A percentile compares a stretch with the other conserved stretches of the same genome.
These are phyloP conservation scores for Lasiosphaeria hispida DNA, from an alignment of 495 filamentous ascomycete species.

Conservation along the genomic window DNA sequence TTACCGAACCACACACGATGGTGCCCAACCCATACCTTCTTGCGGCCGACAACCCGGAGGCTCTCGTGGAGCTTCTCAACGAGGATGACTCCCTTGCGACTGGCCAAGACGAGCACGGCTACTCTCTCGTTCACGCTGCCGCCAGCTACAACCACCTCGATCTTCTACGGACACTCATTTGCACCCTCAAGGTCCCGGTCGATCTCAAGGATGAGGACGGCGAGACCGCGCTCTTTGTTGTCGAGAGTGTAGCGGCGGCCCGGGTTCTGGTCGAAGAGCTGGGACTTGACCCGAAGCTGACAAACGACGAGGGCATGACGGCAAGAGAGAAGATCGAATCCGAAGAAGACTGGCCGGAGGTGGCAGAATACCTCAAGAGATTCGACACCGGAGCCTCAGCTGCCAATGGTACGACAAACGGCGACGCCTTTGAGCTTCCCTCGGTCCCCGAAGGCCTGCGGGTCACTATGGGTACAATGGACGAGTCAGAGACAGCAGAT, in stretches of 20 bases:
- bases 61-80: constrained; percentile 64
- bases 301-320: constrained; percentile 64
- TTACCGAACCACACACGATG: constrained; percentile 26
- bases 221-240: constrained; percentile 86
- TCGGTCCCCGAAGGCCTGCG: constrained; percentile 65
- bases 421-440: constrained; percentile 28
- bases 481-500: constrained; percentile 56
- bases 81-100: constrained; percentile 65
- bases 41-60: constrained; percentile 69
- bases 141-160: constrained; percentile 83
- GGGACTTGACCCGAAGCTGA: constrained; percentile 59
- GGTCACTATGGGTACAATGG: constrained; percentile 65
- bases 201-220: constrained; percentile 84
- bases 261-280: constrained; percentile 78
- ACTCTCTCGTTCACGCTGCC: constrained; percentile 89
- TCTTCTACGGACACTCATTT: constrained; percentile 74
- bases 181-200: constrained; percentile 70
- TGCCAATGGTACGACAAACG: constrained; percentile 24
- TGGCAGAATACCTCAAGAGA: constrained; percentile 64
- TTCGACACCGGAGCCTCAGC: constrained; percentile 40
- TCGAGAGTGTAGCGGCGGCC: constrained; percentile 74
- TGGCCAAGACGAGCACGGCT: constrained; percentile 75
- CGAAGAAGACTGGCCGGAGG: constrained; percentile 66
- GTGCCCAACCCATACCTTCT: constrained; percentile 71
- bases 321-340: constrained; percentile 68